Percentiles rank a stretch among this genome's conserved stretches.
These are phyloP conservation scores for Fagus crenata DNA, from an alignment of 306 rosid genomes.

Conservation along the genomic window DNA sequence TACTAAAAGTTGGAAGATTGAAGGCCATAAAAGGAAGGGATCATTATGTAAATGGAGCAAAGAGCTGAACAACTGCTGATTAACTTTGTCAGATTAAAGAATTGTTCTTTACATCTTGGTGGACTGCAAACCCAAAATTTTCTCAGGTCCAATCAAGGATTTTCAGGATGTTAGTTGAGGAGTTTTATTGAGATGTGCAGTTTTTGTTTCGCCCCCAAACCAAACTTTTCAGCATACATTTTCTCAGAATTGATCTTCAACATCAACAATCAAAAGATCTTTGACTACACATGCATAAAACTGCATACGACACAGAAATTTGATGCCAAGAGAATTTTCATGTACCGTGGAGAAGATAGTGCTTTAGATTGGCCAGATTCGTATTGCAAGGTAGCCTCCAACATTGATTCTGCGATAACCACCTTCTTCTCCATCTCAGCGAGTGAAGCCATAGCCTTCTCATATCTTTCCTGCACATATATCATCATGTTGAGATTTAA, in stretches of 20 bases:
- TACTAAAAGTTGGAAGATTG: background rate
- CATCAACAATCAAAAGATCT: constrained; percentile 16
- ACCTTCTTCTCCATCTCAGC: constrained; percentile 79
- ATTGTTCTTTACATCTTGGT: background rate
- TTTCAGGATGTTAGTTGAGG: background rate
- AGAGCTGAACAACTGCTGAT: background rate
- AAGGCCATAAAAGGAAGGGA: background rate
- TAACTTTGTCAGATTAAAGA: background rate
- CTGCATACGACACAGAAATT: constrained; percentile 19
- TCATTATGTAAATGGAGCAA: background rate
- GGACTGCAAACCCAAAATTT: background rate
- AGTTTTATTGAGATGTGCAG: background rate
- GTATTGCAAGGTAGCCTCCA: constrained; percentile 94
- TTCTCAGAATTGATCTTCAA: background rate
- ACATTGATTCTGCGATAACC: constrained; percentile 81
- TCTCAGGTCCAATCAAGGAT: background rate
- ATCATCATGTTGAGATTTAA: constrained; percentile 31
- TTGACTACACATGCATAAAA: constrained; percentile 14
- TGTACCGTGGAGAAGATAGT: constrained; percentile 71
- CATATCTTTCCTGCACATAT: constrained; percentile 84
- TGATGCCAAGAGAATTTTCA: constrained; percentile 14
- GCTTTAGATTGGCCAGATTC: constrained; percentile 95
- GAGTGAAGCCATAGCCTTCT: constrained; percentile 63
- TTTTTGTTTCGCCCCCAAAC: background rate
- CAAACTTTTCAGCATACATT: background rate